Base-by-base conservation (phyloP, 768 basidiomycete species). In the Pleurotus eryngii region DNA sequence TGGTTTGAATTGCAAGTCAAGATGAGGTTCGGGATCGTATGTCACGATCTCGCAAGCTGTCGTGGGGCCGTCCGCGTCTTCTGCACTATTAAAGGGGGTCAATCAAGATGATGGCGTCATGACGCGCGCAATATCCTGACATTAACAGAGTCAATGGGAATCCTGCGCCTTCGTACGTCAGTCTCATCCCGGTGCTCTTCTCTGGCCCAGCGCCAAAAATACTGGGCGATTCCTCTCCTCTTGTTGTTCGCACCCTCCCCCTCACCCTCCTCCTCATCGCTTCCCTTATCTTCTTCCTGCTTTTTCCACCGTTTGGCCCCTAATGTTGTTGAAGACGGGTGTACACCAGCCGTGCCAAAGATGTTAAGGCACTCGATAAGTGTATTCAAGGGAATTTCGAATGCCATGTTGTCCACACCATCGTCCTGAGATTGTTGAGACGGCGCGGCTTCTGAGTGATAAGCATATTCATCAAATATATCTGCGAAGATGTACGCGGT, bases 361-460 rank as follows among this genome's bases (percentile, higher is more conserved):
- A 98, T 87, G 64, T 96, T 95, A 30, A 99, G 77, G 64, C 92
- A 95, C 61, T 97, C 94, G 59, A 97, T 81, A 50, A 98, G 73
- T 3, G 86, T 87, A 67, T 84, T 82, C 39, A 99, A 81, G 2
- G 89, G 89, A 56, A 99, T 81, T 69, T 95, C 92, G 64, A 98
- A 90, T 0, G 83, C 79, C 2, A 75, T 70, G 54, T 74, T 78
- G 20, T 75, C 70, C 8, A 54, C 58, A 17, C 63, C 61, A 11
- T 65, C 67, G 11, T n/a, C 42, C 57, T 69, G 65, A 6, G 70
- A 69, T 14, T 62, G 20, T 56, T 65, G 65, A 15, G 66, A 62
- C 5, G 63, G 62, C 30, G 45, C 56, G 5, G 51, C 68, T 50
- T 79, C 76, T 5, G 84, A 77, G 39, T 76, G 72, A 72, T 87